Evolutionary conservation across 768 basidiomycete genomes (phyloP).

Genomic region (Paxillus rubicundulus): DNA sequence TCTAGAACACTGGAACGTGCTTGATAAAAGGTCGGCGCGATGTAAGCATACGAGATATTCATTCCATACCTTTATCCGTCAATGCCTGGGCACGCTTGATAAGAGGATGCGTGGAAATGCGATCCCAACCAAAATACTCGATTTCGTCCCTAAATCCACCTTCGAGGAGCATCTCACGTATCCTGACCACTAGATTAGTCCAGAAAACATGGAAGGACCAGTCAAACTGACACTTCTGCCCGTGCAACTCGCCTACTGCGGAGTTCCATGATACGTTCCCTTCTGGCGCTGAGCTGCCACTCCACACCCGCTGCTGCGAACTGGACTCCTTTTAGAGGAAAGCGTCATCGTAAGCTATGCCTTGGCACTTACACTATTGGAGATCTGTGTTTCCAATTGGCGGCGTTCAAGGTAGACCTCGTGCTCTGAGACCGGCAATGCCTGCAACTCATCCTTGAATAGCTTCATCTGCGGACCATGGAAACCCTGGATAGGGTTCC

Average conservation of each 20-base stretch:
- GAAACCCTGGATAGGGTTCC: slow-evolving; percentile 20
- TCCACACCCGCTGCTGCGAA: slow-evolving; percentile 25
- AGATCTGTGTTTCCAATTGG: slow-evolving; percentile 7
- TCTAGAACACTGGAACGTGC: slow-evolving; percentile 15
- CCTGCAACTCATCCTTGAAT: slow-evolving; percentile 13
- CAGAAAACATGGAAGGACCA: not conserved
- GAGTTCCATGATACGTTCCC: slow-evolving; percentile 16
- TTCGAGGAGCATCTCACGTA: slow-evolving; percentile 15
- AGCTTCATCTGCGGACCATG: slow-evolving; percentile 16
- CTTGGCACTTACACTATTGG: slow-evolving; percentile 10
- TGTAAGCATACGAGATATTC: not conserved
- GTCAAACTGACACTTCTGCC: slow-evolving; percentile 24
- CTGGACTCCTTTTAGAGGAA: slow-evolving; percentile 16
- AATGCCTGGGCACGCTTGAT: slow-evolving; percentile 25
- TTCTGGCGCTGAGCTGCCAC: slow-evolving; percentile 24
- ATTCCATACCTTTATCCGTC: slow-evolving; percentile 19
- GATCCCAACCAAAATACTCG: slow-evolving; percentile 31
- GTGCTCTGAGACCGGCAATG: slow-evolving; percentile 13
- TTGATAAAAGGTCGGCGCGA: slow-evolving; percentile 13
- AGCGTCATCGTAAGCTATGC: not conserved
- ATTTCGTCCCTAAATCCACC: slow-evolving; percentile 27
- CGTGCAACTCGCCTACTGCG: slow-evolving; percentile 24
- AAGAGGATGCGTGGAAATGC: slow-evolving; percentile 27
- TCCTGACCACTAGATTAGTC: slow-evolving; percentile 14
- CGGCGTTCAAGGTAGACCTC: slow-evolving; percentile 18